phyloP scores from a whole-genome alignment of 306 rosid species.

The Phaseolus lunatus region DNA sequence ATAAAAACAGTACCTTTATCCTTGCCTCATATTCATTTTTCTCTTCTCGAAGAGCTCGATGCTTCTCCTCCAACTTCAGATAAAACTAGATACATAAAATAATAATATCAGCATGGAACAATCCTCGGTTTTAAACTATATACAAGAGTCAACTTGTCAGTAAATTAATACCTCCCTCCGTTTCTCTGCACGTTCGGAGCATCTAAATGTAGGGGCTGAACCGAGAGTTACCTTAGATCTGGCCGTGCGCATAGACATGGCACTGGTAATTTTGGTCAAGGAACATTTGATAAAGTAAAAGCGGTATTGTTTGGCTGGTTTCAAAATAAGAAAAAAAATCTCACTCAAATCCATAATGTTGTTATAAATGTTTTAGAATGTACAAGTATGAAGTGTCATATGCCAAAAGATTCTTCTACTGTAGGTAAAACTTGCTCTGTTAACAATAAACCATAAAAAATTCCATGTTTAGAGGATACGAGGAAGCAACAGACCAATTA shows the following conservation, averaged over 20 bases:
- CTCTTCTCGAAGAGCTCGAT: slow-evolving; percentile 87
- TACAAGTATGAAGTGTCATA: background rate
- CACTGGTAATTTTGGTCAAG: slow-evolving; percentile 65
- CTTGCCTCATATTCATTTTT: slow-evolving; percentile 80
- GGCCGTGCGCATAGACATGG: slow-evolving; percentile 73
- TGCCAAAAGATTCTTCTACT: slow-evolving; percentile 7
- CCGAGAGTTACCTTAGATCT: slow-evolving; percentile 85
- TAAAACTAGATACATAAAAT: slow-evolving; percentile 65
- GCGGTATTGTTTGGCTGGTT: background rate
- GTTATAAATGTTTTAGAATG: background rate
- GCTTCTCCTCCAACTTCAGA: slow-evolving; percentile 84
- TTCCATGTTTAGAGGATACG: slow-evolving; percentile 76
- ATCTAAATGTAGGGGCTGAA: slow-evolving; percentile 81
- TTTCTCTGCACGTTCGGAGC: slow-evolving; percentile 75
- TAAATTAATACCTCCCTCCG: slow-evolving; percentile 79
- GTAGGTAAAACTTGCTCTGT: slow-evolving; percentile 8
- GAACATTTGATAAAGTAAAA: slow-evolving; percentile 42
- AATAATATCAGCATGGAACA: background rate
- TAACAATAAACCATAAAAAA: slow-evolving; percentile 37
- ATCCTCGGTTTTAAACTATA: slow-evolving; percentile 10
- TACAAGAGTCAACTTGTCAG: slow-evolving; percentile 31
- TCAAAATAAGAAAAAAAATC: background rate
- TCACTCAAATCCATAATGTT: slow-evolving; percentile 12
- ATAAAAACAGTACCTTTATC: slow-evolving; percentile 60
- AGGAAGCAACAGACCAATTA: slow-evolving; percentile 81